Evolutionary conservation across 2,329 filamentous ascomycete genomes (phyloP).

Genomic region (Hyphodiscus sp.): DNA sequence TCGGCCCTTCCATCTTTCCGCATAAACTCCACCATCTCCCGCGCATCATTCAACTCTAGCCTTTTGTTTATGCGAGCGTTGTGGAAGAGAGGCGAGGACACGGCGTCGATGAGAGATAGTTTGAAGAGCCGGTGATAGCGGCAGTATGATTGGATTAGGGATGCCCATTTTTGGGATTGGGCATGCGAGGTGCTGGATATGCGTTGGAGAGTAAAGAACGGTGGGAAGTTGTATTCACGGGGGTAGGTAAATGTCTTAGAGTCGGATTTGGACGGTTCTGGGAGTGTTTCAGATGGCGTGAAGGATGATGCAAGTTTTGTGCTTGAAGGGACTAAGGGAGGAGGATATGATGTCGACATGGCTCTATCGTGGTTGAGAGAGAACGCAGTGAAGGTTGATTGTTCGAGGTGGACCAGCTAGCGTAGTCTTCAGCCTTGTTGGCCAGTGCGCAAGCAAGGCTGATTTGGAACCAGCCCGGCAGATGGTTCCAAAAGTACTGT

Average conservation of each 20-base stretch:
- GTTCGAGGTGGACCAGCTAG: background rate
- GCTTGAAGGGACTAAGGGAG: background rate
- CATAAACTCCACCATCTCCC: conserved; percentile 55
- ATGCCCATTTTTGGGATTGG: conserved; percentile 80
- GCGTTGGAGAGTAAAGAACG: conserved; percentile 79
- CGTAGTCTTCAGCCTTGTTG: background rate
- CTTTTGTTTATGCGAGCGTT: conserved; percentile 49
- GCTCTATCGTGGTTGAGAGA: background rate
- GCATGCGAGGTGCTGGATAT: conserved; percentile 67
- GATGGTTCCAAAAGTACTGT: no score
- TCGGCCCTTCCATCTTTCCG: conserved; percentile 56
- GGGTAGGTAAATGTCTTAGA: conserved; percentile 45
- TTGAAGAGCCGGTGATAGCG: conserved; percentile 69
- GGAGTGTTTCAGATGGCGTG: background rate
- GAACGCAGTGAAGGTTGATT: background rate
- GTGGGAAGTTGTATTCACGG: conserved; percentile 67
- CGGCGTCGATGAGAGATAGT: conserved; percentile 58
- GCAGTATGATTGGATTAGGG: conserved; percentile 78
- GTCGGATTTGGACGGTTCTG: background rate
- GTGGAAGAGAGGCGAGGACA: conserved; percentile 51
- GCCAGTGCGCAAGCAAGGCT: background rate
- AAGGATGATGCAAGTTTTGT: background rate
- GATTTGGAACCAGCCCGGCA: no score
- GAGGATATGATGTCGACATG: background rate
- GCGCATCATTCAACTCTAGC: conserved; percentile 44